Evolutionary conservation across 1,284 basidiomycete genomes (phyloP).

Genomic region (Pisolithus thermaeus): DNA sequence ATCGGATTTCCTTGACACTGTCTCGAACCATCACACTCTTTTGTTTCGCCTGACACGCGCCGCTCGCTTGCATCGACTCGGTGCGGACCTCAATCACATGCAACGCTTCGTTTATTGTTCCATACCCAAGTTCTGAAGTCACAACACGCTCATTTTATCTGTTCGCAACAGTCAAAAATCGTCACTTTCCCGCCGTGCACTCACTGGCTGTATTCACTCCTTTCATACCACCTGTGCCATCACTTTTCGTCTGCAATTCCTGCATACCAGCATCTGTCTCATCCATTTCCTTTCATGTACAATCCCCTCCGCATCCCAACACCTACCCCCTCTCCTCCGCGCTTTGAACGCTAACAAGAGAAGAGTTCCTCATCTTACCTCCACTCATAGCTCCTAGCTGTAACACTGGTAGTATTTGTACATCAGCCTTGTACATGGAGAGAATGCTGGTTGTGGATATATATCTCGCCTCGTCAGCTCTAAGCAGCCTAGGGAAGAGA

Average conservation of each 20-base stretch:
- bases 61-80: background rate
- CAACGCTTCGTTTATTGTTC: background rate
- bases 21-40: background rate
- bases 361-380: background rate
- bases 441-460: background rate
- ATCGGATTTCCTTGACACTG: background rate
- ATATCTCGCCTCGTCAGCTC: too few species aligned
- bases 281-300: background rate
- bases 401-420: constrained; percentile 1
- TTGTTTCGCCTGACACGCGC: background rate
- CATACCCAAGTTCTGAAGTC: background rate
- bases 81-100: background rate
- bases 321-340: background rate
- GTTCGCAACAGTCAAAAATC: background rate
- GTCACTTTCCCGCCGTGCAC: background rate
- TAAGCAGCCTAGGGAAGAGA: too few species aligned
- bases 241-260: background rate
- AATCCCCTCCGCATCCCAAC: background rate
- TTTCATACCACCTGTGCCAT: background rate
- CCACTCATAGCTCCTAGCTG: background rate
- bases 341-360: background rate
- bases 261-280: background rate
- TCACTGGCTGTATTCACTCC: background rate
- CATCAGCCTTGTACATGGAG: background rate
- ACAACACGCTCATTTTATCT: background rate